Base-by-base conservation (phyloP, 345 rosid genomes). In the Bruguiera gymnorhiza region DNA sequence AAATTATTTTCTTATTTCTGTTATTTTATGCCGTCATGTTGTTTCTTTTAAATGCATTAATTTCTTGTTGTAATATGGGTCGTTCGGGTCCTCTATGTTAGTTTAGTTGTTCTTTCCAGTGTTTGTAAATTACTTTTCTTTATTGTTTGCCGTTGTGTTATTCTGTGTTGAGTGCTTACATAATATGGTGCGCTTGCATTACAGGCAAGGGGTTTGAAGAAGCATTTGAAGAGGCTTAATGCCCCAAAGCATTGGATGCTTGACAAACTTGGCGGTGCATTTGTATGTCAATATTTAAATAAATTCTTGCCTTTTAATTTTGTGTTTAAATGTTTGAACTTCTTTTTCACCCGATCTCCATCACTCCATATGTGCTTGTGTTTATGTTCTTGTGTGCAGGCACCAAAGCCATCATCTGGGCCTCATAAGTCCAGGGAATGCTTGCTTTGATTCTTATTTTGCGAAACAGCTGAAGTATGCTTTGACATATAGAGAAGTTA, bases 191-290 rank as follows among this genome's bases (percentile, higher is more conserved):
- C 16, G 5, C 6, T 5, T 27, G 51, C 26, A 71, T 37, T 20
- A 20, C 65, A 73, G 76, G 76, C 76, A 8, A 67, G 76, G 26
- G 76, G 76, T 4, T 66, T 73, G 71, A 59, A 73, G 63, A 60
- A 68, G 37, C 71, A 73, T 21, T 65, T 73, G 71, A 73, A 73
- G 60, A 88, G 95, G 89, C 89, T 91, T 72, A 87, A 91, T 91
- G 97, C 97, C 51, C 97, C 97, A 0, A 87, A 81, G 71, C 97
- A 91, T 73, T 91, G 97, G 97, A 86, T 87, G 95, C 95, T 91
- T 67, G 96, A 90, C 87, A 88, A 88, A 56, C 43, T 39, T 51
- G 66, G 66, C 13, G 66, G 66, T 21, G 66, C 65, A 5, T 69
- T 46, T 48, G 66, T 60, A 61, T 1, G 73, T 69, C 8, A 50